Base-by-base conservation (phyloP, 78 protist species). In the Paratrimastix pyriformis region DNA sequence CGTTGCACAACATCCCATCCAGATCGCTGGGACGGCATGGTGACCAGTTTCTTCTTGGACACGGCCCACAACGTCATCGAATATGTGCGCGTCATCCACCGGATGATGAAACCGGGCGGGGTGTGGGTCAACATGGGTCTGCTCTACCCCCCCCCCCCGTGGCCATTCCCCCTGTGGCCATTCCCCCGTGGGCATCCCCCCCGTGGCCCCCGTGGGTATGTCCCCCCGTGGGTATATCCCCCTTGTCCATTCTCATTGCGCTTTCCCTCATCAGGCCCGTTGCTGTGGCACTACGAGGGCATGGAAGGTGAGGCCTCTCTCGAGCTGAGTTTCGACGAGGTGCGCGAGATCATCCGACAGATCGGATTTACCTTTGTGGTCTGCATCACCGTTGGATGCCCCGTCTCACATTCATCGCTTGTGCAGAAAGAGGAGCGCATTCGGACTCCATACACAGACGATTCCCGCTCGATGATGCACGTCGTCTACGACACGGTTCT, bases 31-130 rank as follows among this genome's bases (percentile, higher is more conserved):
- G 92, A 91, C 59, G 65, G 65, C 15, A 77, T 94, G 33, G 77
- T 78, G 38, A 85, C 92, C 26, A 89, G 92, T 29, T 94, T 88
- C 81, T 94, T 94, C 80, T 39, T 94, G 43, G 98, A 94, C 83
- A 94, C 98, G 18, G 96, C 98, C 1, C 74, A 74, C 71, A 86
- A 91, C 71, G 60, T 92, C 15, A 21, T 88, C 11, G 82, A 92
- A 45, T 94, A 92, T 66, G 29, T 94, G 1, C 87, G 83, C 29
- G 62, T 55, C 44, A 87, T 94, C 54, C 37, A 62, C 33, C 38
- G 66, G 11, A 66, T 87, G 7, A 60, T 92, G 48, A 75, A 59
- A 32, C 74, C 55, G 8, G 93, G 89, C 15, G 98, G 94, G 29
- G 52, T 79, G 29, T 87, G 84, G 87, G 62, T 85, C 42, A 90